Evolutionary conservation across 441 rosid genomes (phyloP).

Genomic region (Geranium incanum): DNA sequence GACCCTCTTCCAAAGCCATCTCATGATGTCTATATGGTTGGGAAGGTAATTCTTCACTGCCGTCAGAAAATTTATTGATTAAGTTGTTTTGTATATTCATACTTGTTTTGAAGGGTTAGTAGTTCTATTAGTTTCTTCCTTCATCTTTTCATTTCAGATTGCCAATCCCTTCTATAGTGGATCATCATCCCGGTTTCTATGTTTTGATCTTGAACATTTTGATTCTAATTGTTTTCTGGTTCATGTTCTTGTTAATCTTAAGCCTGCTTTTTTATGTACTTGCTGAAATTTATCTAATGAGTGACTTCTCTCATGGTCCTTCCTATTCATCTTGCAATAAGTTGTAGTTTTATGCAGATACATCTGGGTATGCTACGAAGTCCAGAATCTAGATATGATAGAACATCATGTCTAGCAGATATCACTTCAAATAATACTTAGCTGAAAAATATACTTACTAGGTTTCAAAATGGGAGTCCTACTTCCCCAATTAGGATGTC

Average conservation of each 20-base stretch:
- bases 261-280: neutral
- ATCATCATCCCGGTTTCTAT: conserved; percentile 3
- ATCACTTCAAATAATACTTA: neutral
- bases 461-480: too few species aligned
- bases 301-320: neutral
- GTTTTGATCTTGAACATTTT: conserved; percentile 4
- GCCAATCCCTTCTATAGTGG: neutral
- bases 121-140: neutral
- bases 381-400: neutral
- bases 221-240: neutral
- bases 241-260: neutral
- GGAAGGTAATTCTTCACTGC: conserved; percentile 56
- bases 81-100: conserved; percentile 8
- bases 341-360: neutral
- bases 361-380: conserved; percentile 9
- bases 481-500: too few species aligned
- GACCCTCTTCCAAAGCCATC: conserved; percentile 50
- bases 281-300: neutral
- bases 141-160: neutral
- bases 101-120: neutral
- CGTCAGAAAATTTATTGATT: conserved; percentile 5
- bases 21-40: conserved; percentile 69
- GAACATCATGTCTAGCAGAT: conserved; percentile 5
- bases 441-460: neutral
- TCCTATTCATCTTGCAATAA: neutral